Evolutionary conservation across 176 grass and related monocot genomes (phyloP), one percentile per base, ranked within the genome.

Genomic region (Aegilops longissima): DNA sequence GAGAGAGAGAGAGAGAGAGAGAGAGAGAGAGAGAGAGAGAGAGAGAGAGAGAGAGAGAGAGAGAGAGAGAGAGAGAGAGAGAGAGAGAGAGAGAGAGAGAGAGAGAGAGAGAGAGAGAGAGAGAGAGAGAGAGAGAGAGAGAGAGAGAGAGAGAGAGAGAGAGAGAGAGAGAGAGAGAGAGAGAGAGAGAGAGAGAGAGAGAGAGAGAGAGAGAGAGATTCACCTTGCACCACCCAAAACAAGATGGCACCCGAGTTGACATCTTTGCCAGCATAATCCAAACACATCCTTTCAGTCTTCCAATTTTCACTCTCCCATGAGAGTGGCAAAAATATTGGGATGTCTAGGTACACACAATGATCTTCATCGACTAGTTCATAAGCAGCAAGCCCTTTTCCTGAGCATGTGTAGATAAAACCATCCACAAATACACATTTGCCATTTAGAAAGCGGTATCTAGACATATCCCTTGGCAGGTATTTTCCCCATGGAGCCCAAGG

Each of bases 171-270:
- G 39, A 42, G 39, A 39, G 8, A 10, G 9, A 39, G 18, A 9
- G 35, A 38, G 8, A 40, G 39, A 40, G 8, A 40, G 39, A 40
- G 39, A 42, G 39, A 42, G 39, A 39, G 8, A 10, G 9, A 39
- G 18, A 65, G 14, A 66, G n/a, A 30, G 65, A 34, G 12, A 68
- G 13, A 35, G 16, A 36, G 30, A 64, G 25, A 27, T 27, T 65
- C 73, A 76, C 73, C 73, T 52, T 76, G 40, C 73, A 52, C 45
- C 25, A 76, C 73, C 6, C 25, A 61, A 59, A 77, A 58, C 13
- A 59, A 58, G 20, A 35, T 77, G 17, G 73, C 73, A 31, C 73
- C 73, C 9, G 73, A 52, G 27, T 3, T 11, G 9, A 49, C 9
- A 4, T 59, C 75, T n/a, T 21, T 59, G 10, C 75, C 51, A 78